These are phyloP conservation scores for Cercis canadensis DNA, from an alignment of 306 rosid species.

Conservation along the genomic window DNA sequence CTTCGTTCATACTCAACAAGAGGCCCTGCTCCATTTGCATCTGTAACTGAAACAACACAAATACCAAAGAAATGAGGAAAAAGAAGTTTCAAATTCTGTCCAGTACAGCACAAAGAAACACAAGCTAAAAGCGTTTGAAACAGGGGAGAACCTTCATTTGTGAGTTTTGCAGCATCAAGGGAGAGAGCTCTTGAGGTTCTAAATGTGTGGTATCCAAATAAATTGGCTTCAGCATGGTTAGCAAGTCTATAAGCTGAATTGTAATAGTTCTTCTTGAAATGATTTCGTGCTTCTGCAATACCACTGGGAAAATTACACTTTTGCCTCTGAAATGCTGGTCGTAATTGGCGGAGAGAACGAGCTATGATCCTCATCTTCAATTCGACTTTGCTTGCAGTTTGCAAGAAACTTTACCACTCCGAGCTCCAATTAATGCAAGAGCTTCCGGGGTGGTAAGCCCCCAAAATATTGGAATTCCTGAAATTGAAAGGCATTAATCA, in stretches of 20 bases:
- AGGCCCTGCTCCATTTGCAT: slow-evolving; percentile 68
- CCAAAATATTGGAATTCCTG: slow-evolving; percentile 39
- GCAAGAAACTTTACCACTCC: slow-evolving; percentile 22
- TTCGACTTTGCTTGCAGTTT: slow-evolving; percentile 5
- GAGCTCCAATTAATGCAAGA: slow-evolving; percentile 32
- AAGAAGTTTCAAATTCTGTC: slow-evolving; percentile 13
- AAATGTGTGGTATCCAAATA: slow-evolving; percentile 35
- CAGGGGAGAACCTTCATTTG: slow-evolving; percentile 62
- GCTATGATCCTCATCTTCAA: slow-evolving; percentile 67
- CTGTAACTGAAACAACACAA: slow-evolving; percentile 49
- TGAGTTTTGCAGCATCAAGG: slow-evolving; percentile 48
- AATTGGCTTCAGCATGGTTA: slow-evolving; percentile 41
- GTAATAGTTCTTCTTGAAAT: slow-evolving; percentile 40
- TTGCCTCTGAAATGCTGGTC: slow-evolving; percentile 46
- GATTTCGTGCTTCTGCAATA: slow-evolving; percentile 41
- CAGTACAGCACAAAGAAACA: slow-evolving; percentile 7
- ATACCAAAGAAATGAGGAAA: slow-evolving; percentile 30
- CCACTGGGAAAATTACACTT: slow-evolving; percentile 38
- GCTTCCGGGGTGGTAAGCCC: slow-evolving; percentile 19
- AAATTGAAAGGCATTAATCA: slow-evolving; percentile 31
- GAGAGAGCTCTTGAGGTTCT: slow-evolving; percentile 61
- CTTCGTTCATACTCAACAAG: slow-evolving; percentile 93
- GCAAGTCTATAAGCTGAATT: slow-evolving; percentile 43
- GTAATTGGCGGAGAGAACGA: slow-evolving; percentile 57
- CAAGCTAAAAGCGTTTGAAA: not conserved